These are phyloP conservation scores for Solanum okadae DNA, from an alignment of 257 asterid genomes.

Conservation along the genomic window DNA sequence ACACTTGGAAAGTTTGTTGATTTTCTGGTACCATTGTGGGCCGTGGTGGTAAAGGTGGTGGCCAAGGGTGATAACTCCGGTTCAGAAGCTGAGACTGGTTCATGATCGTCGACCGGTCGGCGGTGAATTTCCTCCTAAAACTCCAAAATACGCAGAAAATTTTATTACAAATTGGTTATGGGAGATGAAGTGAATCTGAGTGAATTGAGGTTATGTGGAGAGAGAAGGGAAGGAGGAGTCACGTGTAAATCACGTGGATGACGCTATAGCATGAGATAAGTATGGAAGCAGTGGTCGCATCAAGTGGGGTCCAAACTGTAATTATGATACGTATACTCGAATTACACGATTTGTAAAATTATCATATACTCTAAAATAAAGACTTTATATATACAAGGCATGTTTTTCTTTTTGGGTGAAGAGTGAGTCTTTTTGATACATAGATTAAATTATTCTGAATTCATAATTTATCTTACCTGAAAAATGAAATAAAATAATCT, in stretches of 20 bases:
- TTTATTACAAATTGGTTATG: neutral
- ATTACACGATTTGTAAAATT: neutral
- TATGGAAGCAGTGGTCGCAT: neutral
- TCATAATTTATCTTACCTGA: neutral
- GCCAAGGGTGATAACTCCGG: constrained; percentile 3
- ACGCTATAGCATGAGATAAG: neutral
- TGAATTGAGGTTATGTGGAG: neutral
- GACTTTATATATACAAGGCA: neutral
- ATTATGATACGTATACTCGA: neutral
- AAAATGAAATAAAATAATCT: neutral
- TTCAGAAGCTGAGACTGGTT: neutral
- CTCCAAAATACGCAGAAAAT: neutral
- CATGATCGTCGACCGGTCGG: neutral
- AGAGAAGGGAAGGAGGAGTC: neutral
- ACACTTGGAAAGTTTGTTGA: neutral
- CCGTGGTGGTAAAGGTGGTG: neutral
- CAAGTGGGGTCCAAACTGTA: neutral
- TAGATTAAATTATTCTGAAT: neutral
- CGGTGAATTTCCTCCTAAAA: neutral
- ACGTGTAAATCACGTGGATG: constrained; percentile 4
- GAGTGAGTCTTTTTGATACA: neutral
- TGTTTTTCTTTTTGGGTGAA: neutral
- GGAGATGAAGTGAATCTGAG: neutral
- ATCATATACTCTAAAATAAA: neutral
- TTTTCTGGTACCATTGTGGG: neutral